Base-by-base conservation (phyloP, 352 stramenopile genomes). In the Phytophthora fragariaefolia region DNA sequence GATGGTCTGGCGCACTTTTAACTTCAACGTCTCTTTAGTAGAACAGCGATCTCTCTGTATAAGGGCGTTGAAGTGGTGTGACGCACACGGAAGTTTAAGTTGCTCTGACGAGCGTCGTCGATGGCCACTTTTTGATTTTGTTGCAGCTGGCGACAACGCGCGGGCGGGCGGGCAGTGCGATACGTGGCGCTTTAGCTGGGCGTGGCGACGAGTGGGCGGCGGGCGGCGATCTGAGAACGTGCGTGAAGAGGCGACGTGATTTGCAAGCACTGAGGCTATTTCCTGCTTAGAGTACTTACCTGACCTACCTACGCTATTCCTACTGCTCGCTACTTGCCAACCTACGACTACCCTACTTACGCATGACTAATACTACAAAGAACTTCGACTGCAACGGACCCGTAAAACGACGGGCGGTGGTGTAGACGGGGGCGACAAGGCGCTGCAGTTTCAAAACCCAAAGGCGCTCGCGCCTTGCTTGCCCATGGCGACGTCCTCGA, bases 401-500 rank as follows among this genome's bases (percentile, higher is more conserved):
- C 57, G 52, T 36, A 47, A 57, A 61, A 65, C 36, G 32, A 54
- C 38, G 38, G 59, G 56, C 46, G 48, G 20, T 40, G 48, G 51
- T 63, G 62, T 64, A 63, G 52, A 74, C 53, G 52, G 49, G 49
- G 47, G 47, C 59, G 40, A 77, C 58, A 66, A 66, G 53, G 63
- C 23, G 48, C 42, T 66, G 54, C 67, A 65, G 46, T 60, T 72
- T 91, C 72, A 93, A 81, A 92, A 93, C 20, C 85, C 85, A 76
- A 93, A 93, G 26, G 80, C 76, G 20, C 83, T 92, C 26, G 80
- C 73, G 48, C 68, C 74, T 74, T 91, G 85, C 12, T 76, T 73
- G 48, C 83, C 85, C 38, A 74, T 85, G 55, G 54, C 60, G 17
- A 93, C 85, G 46, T 91, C 80, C 32, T 90, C 83, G 27, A 95